Evolutionary conservation across 2,329 filamentous ascomycete genomes (phyloP), one percentile per base, ranked within the genome.

Genomic region (Botrytis galanthina): DNA sequence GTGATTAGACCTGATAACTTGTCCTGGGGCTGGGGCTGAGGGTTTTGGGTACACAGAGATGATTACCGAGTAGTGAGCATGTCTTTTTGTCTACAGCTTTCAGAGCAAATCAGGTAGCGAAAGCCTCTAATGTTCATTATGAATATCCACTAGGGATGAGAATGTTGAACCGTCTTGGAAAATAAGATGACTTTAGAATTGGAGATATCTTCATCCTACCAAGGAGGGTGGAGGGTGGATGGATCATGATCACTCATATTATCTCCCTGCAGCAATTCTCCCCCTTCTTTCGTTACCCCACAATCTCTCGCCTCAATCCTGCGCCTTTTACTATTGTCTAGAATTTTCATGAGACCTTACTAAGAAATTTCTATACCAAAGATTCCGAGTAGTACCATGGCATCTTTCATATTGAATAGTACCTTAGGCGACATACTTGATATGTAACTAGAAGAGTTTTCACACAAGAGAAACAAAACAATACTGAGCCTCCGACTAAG

Each of bases 211-310:
- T 54, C 12, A 35, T 59, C 29, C 12, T 20, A 32, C 54, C 4
- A 7, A 32, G 9, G 18, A 54, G 48, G 48, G 10, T n/a, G 9
- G 18, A 54, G 48, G 48, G 10, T n/a, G 48, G 26, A 54, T n/a
- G 26, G 48, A 14, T 51, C 12, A 51, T 51, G 16, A n/a, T 20
- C 48, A n/a, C 26, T n/a, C 26, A 51, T 51, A 16, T n/a, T 51
- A n/a, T 16, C 48, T 54, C 12, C 16, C 57, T 60, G 18, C 57
- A 9, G 9, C 8, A 51, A 54, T 35, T 60, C 3, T 35, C 57
- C 29, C 57, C 57, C 57, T 61, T 61, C 59, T 37, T 37, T 61
- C 59, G 32, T 61, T 61, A 61, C 59, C 59, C 59, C 59, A 61
- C 59, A 61, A 61, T 37, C 32, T 37, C 35, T 39, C 12, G 32